Evolutionary conservation across 73 alveolate genomes (phyloP).

Genomic region (Paramecium primaurelia): DNA sequence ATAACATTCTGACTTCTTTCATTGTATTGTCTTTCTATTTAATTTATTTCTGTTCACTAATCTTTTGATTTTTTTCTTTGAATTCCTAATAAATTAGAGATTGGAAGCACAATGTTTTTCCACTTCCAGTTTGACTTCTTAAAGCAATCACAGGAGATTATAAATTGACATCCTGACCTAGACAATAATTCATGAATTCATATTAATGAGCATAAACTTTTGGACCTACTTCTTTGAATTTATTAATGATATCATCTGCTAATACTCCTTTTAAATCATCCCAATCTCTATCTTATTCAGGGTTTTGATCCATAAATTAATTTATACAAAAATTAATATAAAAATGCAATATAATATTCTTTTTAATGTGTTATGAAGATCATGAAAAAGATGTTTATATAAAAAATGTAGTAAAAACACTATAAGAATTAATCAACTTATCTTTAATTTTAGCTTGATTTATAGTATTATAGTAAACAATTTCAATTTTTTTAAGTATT

Average conservation of each 20-base stretch:
- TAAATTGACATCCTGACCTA: neutral
- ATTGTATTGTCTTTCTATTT: neutral
- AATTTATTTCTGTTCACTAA: neutral
- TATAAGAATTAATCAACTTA: neutral
- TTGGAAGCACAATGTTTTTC: slow-evolving; percentile 37
- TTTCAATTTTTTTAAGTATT: too few relatives aligned
- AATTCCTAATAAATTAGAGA: neutral
- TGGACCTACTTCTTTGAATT: slow-evolving; percentile 32
- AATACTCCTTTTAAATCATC: slow-evolving; percentile 19
- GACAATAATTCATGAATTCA: slow-evolving; percentile 40
- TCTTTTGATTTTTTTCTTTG: neutral
- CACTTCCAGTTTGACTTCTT: slow-evolving; percentile 36
- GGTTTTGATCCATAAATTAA: neutral
- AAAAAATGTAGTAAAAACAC: too few relatives aligned
- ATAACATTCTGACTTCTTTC: neutral
- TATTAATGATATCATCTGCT: neutral
- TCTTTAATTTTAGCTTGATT: too few relatives aligned
- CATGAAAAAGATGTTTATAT: too few relatives aligned
- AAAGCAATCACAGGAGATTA: neutral
- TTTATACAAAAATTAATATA: neutral
- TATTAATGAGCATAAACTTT: slow-evolving; percentile 17
- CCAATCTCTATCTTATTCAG: slow-evolving; percentile 13
- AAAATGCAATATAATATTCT: neutral
- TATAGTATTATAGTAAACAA: too few relatives aligned
- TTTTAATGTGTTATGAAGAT: neutral